These are phyloP conservation scores for Lycium ferocissimum DNA, from an alignment of 257 asterid genomes.

Conservation along the genomic window DNA sequence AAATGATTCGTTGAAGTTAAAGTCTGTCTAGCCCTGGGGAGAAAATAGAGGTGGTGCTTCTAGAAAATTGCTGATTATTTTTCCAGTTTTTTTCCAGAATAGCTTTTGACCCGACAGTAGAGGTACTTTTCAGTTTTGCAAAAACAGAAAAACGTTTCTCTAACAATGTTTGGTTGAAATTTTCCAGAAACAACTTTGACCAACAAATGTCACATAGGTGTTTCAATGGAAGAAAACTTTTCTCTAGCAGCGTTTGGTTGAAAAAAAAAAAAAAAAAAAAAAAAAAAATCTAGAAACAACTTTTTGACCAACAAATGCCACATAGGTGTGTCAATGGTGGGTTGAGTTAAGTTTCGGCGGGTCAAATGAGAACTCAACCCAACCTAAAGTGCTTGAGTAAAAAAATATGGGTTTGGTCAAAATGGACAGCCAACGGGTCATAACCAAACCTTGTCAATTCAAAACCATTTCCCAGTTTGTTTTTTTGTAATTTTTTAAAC, in stretches of 20 bases:
- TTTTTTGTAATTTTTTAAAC: not conserved
- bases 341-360: not conserved
- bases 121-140: not conserved
- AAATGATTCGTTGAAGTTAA: slow-evolving; percentile 20
- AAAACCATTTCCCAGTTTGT: not conserved
- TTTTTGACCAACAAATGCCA: not conserved
- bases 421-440: not conserved
- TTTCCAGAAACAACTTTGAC: not conserved
- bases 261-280: not conserved
- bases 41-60: slow-evolving; percentile 16
- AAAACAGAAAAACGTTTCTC: not conserved
- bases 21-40: not conserved
- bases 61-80: not conserved
- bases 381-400: slow-evolving; percentile 10
- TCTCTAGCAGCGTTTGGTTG: not conserved
- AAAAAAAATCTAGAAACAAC: not conserved
- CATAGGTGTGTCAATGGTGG: not conserved
- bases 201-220: not conserved
- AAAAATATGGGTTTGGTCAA: not conserved
- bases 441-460: not conserved
- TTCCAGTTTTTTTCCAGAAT: not conserved
- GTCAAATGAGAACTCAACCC: not conserved
- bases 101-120: not conserved
- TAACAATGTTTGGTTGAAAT: not conserved
- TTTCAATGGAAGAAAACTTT: not conserved